Evolutionary conservation across 2,329 filamentous ascomycete genomes (phyloP), one percentile per base, ranked within the genome.

Genomic region (Fusarium napiforme): DNA sequence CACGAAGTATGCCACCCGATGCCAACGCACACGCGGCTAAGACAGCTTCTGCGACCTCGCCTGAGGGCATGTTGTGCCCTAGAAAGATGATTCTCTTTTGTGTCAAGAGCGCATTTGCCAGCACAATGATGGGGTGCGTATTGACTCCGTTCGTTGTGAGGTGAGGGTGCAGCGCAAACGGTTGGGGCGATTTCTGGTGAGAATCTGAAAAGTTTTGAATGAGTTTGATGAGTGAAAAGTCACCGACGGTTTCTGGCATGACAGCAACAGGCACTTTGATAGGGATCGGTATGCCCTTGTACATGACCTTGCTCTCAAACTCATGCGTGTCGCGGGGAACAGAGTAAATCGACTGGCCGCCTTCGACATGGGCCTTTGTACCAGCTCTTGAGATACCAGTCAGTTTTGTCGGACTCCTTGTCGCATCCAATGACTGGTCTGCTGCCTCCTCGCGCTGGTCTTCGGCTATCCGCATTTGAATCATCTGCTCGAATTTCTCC

Each of bases 51-150:
- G 96, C 96, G 32, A 99, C 96, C 79, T 98, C 95, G 28, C 95
- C 95, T 2, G 96, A 98, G 2, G 96, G 96, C 81, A 96, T 92
- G 79, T 97, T 97, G 84, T 99, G 93, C 7, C 96, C 96, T 11
- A 99, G 87, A 81, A 99, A 99, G 67, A 99, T 95, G 78, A 99
- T 90, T 60, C 96, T 91, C 84, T 99, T 99, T 80, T 99, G 96
- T 0, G 96, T 99, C 60, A 99, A 87, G 72, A 99, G 91, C 0
- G 95, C 96, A 79, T 99, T 99, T 77, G 96, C 91, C 30, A 99
- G 89, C 11, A 99, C 93, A 71, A 98, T 95, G 73, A 99, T 94
- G 1, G 96, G 96, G 81, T 99, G 96, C 1, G 96, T 99, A 75
- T 89, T 92, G 19, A 93, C 88, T 7, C 96, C 96, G 79, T 93